phyloP scores from a whole-genome alignment of 2,329 filamentous ascomycete species.

The Trichoderma sp. region DNA sequence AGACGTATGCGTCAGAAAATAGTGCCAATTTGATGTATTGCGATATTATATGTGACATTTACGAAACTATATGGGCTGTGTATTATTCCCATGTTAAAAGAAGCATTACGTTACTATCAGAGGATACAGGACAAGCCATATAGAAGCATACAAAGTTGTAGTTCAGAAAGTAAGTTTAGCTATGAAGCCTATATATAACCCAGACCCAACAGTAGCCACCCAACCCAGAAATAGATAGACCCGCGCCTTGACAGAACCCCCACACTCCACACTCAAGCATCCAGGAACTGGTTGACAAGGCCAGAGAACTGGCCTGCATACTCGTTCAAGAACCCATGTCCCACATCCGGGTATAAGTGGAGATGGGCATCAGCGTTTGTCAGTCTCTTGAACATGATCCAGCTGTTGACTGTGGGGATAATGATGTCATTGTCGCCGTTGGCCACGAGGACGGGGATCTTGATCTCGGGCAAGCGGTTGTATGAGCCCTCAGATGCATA shows the following conservation, averaged over 20 bases:
- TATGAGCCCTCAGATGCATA: not conserved
- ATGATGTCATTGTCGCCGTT: conserved; percentile 16
- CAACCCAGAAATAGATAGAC: not conserved
- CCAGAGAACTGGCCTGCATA: not conserved
- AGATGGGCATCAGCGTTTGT: conserved; percentile 7
- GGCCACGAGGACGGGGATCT: not conserved
- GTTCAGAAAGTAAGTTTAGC: not conserved
- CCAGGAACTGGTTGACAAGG: not conserved
- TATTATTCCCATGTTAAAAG: not conserved
- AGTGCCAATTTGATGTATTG: not conserved
- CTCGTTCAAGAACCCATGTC: conserved; percentile 10
- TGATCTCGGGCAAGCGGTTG: not conserved
- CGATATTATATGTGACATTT: not conserved
- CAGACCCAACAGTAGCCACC: not conserved
- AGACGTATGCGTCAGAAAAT: rapidly evolving
- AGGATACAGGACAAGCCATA: not conserved
- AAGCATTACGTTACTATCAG: not conserved
- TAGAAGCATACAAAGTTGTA: not conserved
- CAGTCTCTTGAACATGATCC: conserved; percentile 7
- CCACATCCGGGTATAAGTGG: conserved; percentile 9
- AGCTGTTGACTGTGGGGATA: conserved; percentile 9
- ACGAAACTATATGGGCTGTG: not conserved
- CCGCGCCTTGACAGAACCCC: not conserved
- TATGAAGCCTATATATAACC: not conserved
- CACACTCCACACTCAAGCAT: not conserved